Percentiles rank a stretch among this genome's conserved stretches.
Evolutionary conservation across 352 stramenopile species (phyloP).

Genomic region (Phytophthora lateralis): DNA sequence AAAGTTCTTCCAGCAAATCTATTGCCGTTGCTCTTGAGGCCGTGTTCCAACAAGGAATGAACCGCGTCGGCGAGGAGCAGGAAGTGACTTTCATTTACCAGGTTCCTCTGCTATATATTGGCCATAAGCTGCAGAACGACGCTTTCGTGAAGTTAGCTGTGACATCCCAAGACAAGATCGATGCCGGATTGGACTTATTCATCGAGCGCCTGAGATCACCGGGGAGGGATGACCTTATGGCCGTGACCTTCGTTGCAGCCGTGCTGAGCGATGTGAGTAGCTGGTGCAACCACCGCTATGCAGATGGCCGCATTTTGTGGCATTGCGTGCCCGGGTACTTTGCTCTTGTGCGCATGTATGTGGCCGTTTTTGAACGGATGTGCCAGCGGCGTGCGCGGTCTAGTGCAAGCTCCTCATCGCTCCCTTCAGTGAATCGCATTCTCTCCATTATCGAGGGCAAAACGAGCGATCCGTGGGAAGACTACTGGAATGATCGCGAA

Average conservation of each 20-base stretch:
- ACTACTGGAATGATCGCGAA: slow-evolving; percentile 77
- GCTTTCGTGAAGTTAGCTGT: slow-evolving; percentile 42
- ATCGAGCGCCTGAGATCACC: slow-evolving; percentile 60
- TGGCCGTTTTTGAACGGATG: slow-evolving; percentile 78
- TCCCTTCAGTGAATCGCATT: slow-evolving; percentile 61
- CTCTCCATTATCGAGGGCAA: slow-evolving; percentile 63
- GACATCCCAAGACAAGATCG: slow-evolving; percentile 52
- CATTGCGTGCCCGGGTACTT: slow-evolving; percentile 85
- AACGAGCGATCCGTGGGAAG: slow-evolving; percentile 63
- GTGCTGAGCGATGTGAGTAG: slow-evolving; percentile 64
- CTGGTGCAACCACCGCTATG: slow-evolving; percentile 58
- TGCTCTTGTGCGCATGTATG: slow-evolving; percentile 63
- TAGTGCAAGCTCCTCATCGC: slow-evolving; percentile 27
- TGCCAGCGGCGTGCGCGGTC: slow-evolving; percentile 66
- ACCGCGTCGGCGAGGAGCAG: slow-evolving; percentile 44
- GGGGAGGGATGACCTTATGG: slow-evolving; percentile 64
- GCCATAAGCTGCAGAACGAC: slow-evolving; percentile 50
- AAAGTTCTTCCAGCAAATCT: slow-evolving; percentile 37
- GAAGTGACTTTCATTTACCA: slow-evolving; percentile 60
- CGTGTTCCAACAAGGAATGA: slow-evolving; percentile 57
- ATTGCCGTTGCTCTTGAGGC: slow-evolving; percentile 45
- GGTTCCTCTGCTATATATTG: slow-evolving; percentile 60
- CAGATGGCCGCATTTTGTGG: slow-evolving; percentile 58
- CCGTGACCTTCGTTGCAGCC: slow-evolving; percentile 72
- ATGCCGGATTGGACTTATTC: slow-evolving; percentile 56